Evolutionary conservation across 1,284 basidiomycete species (phyloP).

Genomic region (Pseudozyma thailandica): DNA sequence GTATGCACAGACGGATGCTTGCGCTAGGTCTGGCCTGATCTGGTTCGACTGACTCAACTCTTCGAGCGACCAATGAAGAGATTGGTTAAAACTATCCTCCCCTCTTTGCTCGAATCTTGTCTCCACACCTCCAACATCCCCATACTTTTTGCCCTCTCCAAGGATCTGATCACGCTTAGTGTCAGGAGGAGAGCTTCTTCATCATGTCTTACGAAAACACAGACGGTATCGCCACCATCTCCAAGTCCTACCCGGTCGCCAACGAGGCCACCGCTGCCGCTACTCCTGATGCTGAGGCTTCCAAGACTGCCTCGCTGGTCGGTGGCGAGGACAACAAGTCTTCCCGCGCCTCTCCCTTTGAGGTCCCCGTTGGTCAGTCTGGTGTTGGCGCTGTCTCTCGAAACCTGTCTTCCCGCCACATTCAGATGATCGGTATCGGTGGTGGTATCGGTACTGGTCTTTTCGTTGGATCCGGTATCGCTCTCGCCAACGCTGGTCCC

Average conservation of each 20-base stretch:
- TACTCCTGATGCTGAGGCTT: slow-evolving; percentile 16
- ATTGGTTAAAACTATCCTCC: slow-evolving; percentile 14
- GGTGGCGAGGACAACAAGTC: slow-evolving; percentile 28
- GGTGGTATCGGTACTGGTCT: slow-evolving; percentile 63
- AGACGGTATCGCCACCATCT: slow-evolving; percentile 34
- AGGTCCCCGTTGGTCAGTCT: slow-evolving; percentile 30
- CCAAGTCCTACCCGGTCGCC: slow-evolving; percentile 29
- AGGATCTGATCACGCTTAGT: slow-evolving; percentile 19
- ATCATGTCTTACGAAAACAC: slow-evolving; percentile 36
- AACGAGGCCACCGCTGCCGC: neutral
- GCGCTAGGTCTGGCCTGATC: neutral
- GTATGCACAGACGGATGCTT: neutral
- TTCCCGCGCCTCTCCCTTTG: slow-evolving; percentile 24
- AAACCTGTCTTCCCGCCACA: slow-evolving; percentile 42
- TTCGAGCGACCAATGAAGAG: neutral
- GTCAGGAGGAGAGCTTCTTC: slow-evolving; percentile 28
- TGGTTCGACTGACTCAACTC: neutral
- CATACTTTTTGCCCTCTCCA: slow-evolving; percentile 9
- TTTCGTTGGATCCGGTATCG: slow-evolving; percentile 57
- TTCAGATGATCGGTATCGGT: slow-evolving; percentile 60
- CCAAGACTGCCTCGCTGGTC: slow-evolving; percentile 22
- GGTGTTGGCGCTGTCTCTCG: slow-evolving; percentile 46
- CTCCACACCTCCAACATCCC: neutral
- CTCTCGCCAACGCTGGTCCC: slow-evolving; percentile 55
- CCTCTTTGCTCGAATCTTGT: neutral